Base-by-base conservation (phyloP, 768 basidiomycete genomes). In the Cyathus striatus region DNA sequence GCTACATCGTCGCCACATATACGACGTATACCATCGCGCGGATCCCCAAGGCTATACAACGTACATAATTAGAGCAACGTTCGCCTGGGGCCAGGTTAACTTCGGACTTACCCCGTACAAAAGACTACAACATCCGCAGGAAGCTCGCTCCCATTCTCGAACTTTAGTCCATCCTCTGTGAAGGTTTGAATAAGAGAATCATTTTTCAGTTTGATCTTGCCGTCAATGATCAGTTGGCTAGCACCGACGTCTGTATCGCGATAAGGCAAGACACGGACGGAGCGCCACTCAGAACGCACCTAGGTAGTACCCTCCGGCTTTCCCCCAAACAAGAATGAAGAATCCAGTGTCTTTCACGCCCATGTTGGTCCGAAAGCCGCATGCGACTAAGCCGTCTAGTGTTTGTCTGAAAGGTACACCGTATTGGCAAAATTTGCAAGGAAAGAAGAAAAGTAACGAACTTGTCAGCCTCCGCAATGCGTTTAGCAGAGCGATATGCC, bases 131-230 rank as follows among this genome's bases (percentile, higher is more conserved):
- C 70, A 51, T 82, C 80, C 12, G 72, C 76, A 12, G 65, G 47
- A 6, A 79, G 50, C 47, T 66, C 64, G 17, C 61, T 65, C 2
- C 75, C 75, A 45, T 79, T 61, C 39, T 69, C 69, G 46, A 80
- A 81, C 40, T 63, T 61, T 10, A 81, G 52, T 3, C 72, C 70
- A 1, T 53, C 61, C 46, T 65, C 54, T 0, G 68, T 74, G 55
- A 78, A 75, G 24, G 55, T 56, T 21, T 66, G 55, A 40, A 83
- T 72, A 23, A 59, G 60, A 41, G 67, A 64, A 45, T 79, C 80
- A 57, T 72, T 79, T 64, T 86, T 86, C 49, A 86, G 62, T 57
- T 84, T 83, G 64, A 86, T 83, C 57, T 83, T 79, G 17, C 81
- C 78, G 47, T 83, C 78, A 22, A 75, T 70, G 48, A 86, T 78